Conservation (phyloP, 495 filamentous ascomycete species). For the Neurospora cerealis region DNA sequence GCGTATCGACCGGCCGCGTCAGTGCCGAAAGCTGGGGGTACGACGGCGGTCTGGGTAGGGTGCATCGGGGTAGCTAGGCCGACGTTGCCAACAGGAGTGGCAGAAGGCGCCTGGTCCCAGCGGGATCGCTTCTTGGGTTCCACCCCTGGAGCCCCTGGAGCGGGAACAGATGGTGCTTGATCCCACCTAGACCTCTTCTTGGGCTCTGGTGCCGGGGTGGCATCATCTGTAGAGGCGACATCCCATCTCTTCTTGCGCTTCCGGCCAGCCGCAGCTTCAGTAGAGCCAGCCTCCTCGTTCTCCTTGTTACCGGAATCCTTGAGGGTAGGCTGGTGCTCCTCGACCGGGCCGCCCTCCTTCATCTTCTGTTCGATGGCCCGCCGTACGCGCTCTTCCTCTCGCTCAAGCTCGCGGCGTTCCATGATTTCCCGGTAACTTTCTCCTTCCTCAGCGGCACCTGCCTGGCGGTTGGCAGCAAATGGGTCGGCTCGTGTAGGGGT, state of each 20-base stretch:
- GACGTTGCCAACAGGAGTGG: conserved; percentile 73
- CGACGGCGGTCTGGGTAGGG: conserved; percentile 54
- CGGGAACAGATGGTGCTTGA: conserved; percentile 59
- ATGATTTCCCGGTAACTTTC: conserved; percentile 83
- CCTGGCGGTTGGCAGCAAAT: conserved; percentile 67
- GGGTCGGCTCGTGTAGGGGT: conserved; percentile 85
- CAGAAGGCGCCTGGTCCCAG: conserved; percentile 83
- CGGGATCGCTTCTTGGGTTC: conserved; percentile 60
- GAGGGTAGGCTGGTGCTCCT: conserved; percentile 57
- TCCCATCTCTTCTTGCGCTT: conserved; percentile 97
- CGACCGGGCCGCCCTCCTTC: conserved; percentile 39
- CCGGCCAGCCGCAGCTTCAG: conserved; percentile 50
- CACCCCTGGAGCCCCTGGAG: conserved; percentile 36
- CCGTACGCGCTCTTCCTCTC: conserved; percentile 84
- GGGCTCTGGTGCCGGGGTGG: conserved; percentile 37
- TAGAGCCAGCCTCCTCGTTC: conserved; percentile 58
- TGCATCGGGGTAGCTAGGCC: conserved; percentile 83
- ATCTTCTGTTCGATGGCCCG: conserved; percentile 68
- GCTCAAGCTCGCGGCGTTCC: conserved; percentile 81
- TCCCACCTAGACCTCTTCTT: conserved; percentile 87
- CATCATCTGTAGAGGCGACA: conserved; percentile 43
- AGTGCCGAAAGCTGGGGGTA: conserved; percentile 60
- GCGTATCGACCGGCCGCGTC: conserved; percentile 73
- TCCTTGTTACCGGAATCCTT: conserved; percentile 57
- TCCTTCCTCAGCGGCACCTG: conserved; percentile 50